phyloP scores from a whole-genome alignment of 2,329 filamentous ascomycete genomes.

The Xylaria sp. region DNA sequence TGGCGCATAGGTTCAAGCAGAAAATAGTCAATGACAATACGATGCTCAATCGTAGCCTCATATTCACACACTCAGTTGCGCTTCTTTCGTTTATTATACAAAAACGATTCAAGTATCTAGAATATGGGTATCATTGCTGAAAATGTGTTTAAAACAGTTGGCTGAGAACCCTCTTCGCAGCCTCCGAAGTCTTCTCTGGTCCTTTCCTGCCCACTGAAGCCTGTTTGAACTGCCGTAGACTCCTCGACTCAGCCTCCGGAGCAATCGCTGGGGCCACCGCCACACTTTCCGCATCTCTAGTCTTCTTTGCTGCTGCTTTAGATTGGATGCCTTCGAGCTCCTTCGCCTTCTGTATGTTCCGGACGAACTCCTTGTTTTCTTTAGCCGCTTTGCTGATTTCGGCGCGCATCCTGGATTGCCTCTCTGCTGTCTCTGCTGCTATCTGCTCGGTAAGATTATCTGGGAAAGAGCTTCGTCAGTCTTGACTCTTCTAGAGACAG shows the following conservation, averaged over 20 bases:
- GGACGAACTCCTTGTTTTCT: constrained; percentile 84
- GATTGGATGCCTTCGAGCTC: constrained; percentile 78
- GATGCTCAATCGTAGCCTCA: constrained; percentile 1
- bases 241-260: constrained; percentile 26
- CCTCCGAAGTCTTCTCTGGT: constrained; percentile 44
- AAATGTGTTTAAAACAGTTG: constrained; percentile 44
- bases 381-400: constrained; percentile 79
- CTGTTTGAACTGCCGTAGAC: constrained; percentile 46
- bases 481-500: background rate
- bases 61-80: background rate
- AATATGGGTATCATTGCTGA: constrained; percentile 44
- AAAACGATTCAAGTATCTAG: background rate
- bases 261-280: constrained; percentile 4
- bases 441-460: constrained; percentile 78
- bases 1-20: constrained; percentile 41
- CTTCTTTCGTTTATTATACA: background rate
- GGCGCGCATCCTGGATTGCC: constrained; percentile 77
- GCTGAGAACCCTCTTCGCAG: constrained; percentile 47
- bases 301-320: constrained; percentile 62
- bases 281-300: constrained; percentile 39
- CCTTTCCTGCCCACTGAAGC: constrained; percentile 44
- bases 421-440: constrained; percentile 81
- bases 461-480: background rate
- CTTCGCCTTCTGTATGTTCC: constrained; percentile 82
- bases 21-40: background rate